Evolutionary conservation across 768 basidiomycete species (phyloP).

Genomic region (Calocera viscosa): DNA sequence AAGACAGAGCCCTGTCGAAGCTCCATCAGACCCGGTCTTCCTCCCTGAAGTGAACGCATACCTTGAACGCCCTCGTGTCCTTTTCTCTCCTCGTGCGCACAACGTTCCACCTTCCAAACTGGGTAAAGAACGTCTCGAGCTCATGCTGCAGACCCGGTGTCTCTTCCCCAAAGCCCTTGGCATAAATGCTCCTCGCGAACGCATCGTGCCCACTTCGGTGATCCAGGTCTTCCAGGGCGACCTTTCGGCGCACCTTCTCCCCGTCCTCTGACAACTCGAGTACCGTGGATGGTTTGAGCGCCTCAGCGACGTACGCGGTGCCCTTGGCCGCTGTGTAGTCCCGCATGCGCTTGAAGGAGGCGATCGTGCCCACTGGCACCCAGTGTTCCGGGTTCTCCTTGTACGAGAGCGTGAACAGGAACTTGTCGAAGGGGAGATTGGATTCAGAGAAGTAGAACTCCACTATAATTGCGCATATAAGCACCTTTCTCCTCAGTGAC

Average conservation of each 20-base stretch:
- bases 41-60: slow-evolving; percentile 23
- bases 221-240: slow-evolving; percentile 65
- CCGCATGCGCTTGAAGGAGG: slow-evolving; percentile 92
- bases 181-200: slow-evolving; percentile 78
- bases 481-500: not conserved
- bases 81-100: slow-evolving; percentile 79
- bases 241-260: slow-evolving; percentile 58
- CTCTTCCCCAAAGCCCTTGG: slow-evolving; percentile 82
- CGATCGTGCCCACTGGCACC: slow-evolving; percentile 74
- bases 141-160: slow-evolving; percentile 51
- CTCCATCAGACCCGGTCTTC: not conserved
- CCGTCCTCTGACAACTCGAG: slow-evolving; percentile 67
- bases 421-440: slow-evolving; percentile 74
- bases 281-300: slow-evolving; percentile 39
- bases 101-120: slow-evolving; percentile 65
- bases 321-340: slow-evolving; percentile 47
- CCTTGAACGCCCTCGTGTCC: slow-evolving; percentile 79
- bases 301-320: slow-evolving; percentile 53
- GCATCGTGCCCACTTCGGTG: slow-evolving; percentile 31
- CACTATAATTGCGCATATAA: slow-evolving; percentile 39
- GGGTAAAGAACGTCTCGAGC: slow-evolving; percentile 66
- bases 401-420: slow-evolving; percentile 87
- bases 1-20: slow-evolving; percentile 72
- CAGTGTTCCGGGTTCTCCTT: slow-evolving; percentile 68
- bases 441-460: slow-evolving; percentile 95